Base-by-base conservation (phyloP, 352 stramenopile genomes). In the Phytophthora quininea region DNA sequence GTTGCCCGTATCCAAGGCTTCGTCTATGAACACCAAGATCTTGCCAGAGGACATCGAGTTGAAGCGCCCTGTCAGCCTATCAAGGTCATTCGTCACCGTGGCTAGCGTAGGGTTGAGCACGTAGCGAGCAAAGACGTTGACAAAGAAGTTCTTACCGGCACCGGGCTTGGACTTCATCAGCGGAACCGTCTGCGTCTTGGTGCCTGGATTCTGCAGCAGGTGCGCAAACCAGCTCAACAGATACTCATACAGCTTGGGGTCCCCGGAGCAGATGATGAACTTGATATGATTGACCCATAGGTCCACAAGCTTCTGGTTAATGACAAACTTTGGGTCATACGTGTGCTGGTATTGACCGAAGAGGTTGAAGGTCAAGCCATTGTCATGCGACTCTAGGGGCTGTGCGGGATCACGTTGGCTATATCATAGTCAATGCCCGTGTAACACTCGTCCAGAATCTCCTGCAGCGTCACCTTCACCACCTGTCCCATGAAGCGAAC, bases 1-100 rank as follows among this genome's bases (percentile, higher is more conserved):
- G 10, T 40, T 40, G 35, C 10, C 10, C 10, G 35, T 11, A n/a
- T 67, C 60, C 38, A 67, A 61, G 40, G 60, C 51, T 62, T 67
- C 60, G 43, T 67, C 60, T 46, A 67, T 50, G 29, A 67, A 40
- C 54, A 67, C 62, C 55, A 43, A 67, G 61, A 67, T 42, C 60
- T 67, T 67, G 51, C 60, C 55, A 38, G 55, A 38, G 61, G 51
- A 38, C 54, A 62, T 62, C 54, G 38, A 46, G 52, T 67, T 67
- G 52, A 67, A 67, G 45, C 60, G 50, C 42, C 51, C 52, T 62
- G 52, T 62, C 11, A 67, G 54, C 24, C 43, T 37, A 29, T 67
- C 60, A 50, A 67, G 61, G 9, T 7, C 54, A 14, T 50, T 50
- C 54, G 51, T 62, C 32, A 67, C 40, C 61, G 56, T 37, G 10